Base-by-base conservation (phyloP, 345 rosid species). In the Anastatica hierochuntica region DNA sequence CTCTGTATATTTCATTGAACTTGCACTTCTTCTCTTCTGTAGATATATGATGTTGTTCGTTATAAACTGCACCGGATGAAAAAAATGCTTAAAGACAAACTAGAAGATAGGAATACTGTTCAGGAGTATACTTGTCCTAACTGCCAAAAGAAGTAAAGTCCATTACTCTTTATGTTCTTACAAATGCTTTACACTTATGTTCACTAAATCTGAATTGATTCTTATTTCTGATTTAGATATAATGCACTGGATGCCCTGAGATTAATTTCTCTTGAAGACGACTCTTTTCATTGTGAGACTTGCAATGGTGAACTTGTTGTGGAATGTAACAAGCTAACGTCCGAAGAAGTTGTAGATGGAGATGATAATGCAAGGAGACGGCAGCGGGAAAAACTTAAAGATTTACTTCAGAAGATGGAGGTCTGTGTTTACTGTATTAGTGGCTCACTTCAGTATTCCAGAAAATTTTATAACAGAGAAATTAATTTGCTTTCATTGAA, bases 231-330 rank as follows among this genome's bases (percentile, higher is more conserved):
- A 4, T 62, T 27, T 68, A 92, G 96, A 73, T 92, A 92, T 60
- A 81, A 74, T 56, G 95, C 98, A 5, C 56, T 92, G 72, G 96
- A 88, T 71, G 98, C 96, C 7, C 56, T 74, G 72, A 72, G 71
- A 57, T 74, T 92, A 68, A 15, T 88, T 41, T 81, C 83, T 17
- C 29, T 73, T 47, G 88, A 66, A 35, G 96, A 83, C 58, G 94
- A 85, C 48, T 77, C 63, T 67, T 92, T 92, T 52, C 90, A 79
- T 52, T 92, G 98, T 56, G 96, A 88, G 63, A 84, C 68, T 56
- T 92, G 96, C 74, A 77, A 92, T 56, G 86, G 86, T 60, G 94
- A 78, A 60, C 90, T 92, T 66, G 86, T 83, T 64, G 90, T 85
- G 33, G 97, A 92, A 77, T 79, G 85, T 52, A 84, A 88, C 77